phyloP scores from a whole-genome alignment of 495 filamentous ascomycete genomes.

The Aspergillus hancockii region DNA sequence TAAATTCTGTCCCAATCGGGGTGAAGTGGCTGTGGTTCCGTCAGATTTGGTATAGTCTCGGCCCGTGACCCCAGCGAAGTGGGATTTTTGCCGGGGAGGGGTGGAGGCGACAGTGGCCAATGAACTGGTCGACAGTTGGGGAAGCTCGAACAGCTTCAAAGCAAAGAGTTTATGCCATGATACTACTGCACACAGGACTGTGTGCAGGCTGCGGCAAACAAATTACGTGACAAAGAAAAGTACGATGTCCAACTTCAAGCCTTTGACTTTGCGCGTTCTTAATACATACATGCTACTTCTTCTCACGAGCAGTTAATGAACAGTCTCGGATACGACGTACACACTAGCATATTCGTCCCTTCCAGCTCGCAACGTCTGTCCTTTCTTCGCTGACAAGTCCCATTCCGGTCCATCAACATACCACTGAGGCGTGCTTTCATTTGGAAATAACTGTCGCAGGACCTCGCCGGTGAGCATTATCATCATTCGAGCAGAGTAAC shows the following conservation, averaged over 20 bases:
- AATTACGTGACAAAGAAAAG: neutral
- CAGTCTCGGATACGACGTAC: neutral
- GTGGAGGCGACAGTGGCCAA: too few species aligned
- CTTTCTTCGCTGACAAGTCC: neutral
- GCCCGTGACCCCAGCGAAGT: too few species aligned
- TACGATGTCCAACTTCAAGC: neutral
- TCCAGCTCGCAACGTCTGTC: neutral
- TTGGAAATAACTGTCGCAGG: neutral
- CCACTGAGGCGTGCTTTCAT: neutral
- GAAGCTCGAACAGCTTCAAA: neutral
- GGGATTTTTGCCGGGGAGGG: too few species aligned
- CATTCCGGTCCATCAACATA: neutral
- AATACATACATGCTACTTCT: too few species aligned
- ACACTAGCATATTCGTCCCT: neutral
- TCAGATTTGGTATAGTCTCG: too few species aligned
- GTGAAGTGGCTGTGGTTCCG: too few species aligned
- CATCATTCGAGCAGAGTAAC: slow-evolving; percentile 1
- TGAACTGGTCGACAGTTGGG: too few species aligned
- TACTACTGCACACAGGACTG: neutral
- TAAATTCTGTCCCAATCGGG: too few species aligned
- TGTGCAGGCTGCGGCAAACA: neutral
- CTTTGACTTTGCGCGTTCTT: neutral
- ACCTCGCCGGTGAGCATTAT: neutral
- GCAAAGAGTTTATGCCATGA: neutral
- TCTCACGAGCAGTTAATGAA: too few species aligned